Conservation (phyloP, 2,329 filamentous ascomycete genomes). For the Trichophyton equinum region DNA sequence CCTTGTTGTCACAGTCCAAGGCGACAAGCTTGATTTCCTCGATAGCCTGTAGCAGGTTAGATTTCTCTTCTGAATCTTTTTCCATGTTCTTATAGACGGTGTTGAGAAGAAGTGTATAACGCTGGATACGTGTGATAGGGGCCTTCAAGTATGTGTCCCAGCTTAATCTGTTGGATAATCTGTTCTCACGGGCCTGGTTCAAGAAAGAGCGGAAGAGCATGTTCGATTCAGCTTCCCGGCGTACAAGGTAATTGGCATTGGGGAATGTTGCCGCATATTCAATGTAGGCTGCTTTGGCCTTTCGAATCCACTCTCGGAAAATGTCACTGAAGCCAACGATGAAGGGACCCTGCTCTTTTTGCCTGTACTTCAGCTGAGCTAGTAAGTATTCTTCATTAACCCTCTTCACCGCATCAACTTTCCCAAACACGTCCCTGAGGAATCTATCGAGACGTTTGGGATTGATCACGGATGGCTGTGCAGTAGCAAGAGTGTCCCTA, state of each 20-base stretch:
- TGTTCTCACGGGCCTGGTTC: slow-evolving; percentile 64
- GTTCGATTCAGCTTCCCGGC: slow-evolving; percentile 74
- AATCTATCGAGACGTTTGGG: slow-evolving; percentile 70
- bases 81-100: slow-evolving; percentile 76
- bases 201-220: slow-evolving; percentile 76
- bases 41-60: slow-evolving; percentile 69
- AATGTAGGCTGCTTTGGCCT: slow-evolving; percentile 76
- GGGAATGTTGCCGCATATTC: slow-evolving; percentile 86
- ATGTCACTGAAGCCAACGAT: slow-evolving; percentile 90
- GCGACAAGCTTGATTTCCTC: slow-evolving; percentile 86
- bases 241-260: slow-evolving; percentile 66
- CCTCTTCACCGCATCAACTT: slow-evolving; percentile 72
- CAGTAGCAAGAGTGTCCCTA: slow-evolving; percentile 60
- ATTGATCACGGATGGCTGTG: slow-evolving; percentile 68
- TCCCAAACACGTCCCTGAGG: slow-evolving; percentile 75
- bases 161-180: slow-evolving; percentile 66
- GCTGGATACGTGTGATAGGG: slow-evolving; percentile 82
- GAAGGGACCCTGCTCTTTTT: slow-evolving; percentile 93
- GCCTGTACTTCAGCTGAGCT: slow-evolving; percentile 88
- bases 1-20: slow-evolving; percentile 78
- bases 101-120: slow-evolving; percentile 70
- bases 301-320: slow-evolving; percentile 95
- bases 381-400: slow-evolving; percentile 89
- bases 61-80: slow-evolving; percentile 78
- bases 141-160: slow-evolving; percentile 93